These are phyloP conservation scores for Leucosporidium creatinivorum DNA, from an alignment of 768 basidiomycete species.

Conservation along the genomic window DNA sequence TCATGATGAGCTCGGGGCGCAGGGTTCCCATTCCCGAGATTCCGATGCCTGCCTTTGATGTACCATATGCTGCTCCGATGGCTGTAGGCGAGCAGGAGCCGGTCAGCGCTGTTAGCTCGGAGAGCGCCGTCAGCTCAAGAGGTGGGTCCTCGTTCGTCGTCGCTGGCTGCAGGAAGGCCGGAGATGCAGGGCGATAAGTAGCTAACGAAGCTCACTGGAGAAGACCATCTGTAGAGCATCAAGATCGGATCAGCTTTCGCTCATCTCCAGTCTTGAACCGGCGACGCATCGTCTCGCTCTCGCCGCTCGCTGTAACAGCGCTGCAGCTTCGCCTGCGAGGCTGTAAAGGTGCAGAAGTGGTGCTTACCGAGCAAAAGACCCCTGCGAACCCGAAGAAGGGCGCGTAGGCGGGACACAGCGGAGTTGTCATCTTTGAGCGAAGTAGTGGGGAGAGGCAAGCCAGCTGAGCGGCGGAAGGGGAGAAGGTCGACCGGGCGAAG, in stretches of 20 bases:
- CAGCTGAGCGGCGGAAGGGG: too few relatives aligned
- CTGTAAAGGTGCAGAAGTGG: constrained; percentile 3
- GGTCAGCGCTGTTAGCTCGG: neutral
- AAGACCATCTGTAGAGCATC: constrained; percentile 77
- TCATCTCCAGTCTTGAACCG: neutral
- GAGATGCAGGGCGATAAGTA: neutral
- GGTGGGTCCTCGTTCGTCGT: neutral
- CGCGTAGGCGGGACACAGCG: constrained; percentile 55
- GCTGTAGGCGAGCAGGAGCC: constrained; percentile 48
- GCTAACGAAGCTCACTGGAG: constrained; percentile 59
- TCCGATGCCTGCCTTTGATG: constrained; percentile 92
- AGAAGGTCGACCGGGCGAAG: too few relatives aligned
- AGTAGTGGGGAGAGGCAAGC: too few relatives aligned
- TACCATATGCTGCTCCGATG: constrained; percentile 90
- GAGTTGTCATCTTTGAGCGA: too few relatives aligned
- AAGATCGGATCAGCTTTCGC: neutral
- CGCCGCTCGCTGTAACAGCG: neutral
- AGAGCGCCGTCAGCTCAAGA: neutral
- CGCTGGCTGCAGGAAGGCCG: constrained; percentile 15
- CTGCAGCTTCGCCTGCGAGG: neutral
- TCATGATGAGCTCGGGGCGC: constrained; percentile 96
- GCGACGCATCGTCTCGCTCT: neutral
- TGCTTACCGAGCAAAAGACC: constrained; percentile 78
- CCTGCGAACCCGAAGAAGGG: constrained; percentile 98
- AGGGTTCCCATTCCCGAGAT: constrained; percentile 91